Conservation (phyloP, 139 green algal species). For the Coccomyxa sp. region DNA sequence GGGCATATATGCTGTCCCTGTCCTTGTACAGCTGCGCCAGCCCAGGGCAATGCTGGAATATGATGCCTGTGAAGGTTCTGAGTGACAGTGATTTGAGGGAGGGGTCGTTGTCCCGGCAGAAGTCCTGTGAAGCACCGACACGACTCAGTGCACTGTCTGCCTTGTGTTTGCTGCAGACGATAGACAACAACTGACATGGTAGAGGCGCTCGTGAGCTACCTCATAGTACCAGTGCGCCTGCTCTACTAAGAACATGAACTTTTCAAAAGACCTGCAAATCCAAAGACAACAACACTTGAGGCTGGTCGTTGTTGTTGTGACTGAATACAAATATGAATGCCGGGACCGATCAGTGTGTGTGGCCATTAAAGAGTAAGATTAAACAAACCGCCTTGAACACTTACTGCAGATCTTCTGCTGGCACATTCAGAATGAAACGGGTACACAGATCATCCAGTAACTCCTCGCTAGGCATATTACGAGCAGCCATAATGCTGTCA, state of each 20-base stretch:
- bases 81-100: constrained; percentile 45
- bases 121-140: constrained; percentile 23
- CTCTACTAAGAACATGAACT: constrained; percentile 89
- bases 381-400: neutral
- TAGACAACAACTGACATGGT: neutral
- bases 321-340: too few relatives aligned
- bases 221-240: constrained; percentile 98
- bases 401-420: constrained; percentile 70
- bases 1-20: constrained; percentile 70
- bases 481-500: neutral
- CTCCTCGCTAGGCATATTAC: constrained; percentile 30
- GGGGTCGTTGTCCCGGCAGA: constrained; percentile 24
- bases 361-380: too few relatives aligned
- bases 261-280: constrained; percentile 68
- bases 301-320: neutral
- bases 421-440: constrained; percentile 83
- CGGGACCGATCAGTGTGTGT: too few relatives aligned
- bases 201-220: constrained; percentile 32
- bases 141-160: neutral
- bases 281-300: neutral
- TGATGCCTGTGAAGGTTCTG: constrained; percentile 65
- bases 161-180: neutral
- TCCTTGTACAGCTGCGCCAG: constrained; percentile 52
- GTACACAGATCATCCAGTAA: constrained; percentile 74
- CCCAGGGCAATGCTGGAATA: constrained; percentile 68